Base-by-base conservation (phyloP, 768 basidiomycete genomes). In the Tricholoma flavovirens region DNA sequence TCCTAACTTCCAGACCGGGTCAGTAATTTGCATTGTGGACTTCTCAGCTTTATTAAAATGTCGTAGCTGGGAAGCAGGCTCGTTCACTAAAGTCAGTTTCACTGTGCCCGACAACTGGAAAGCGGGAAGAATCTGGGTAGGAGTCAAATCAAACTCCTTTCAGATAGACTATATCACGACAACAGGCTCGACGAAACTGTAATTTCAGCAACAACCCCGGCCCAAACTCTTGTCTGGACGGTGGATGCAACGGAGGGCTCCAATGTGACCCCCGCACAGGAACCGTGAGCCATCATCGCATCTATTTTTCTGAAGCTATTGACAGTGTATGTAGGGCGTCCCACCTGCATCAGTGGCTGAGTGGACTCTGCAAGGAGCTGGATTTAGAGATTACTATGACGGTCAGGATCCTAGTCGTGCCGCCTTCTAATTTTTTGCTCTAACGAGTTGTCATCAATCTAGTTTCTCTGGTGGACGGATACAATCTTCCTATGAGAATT, bases 321-420 rank as follows among this genome's bases (percentile, higher is more conserved):
- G 24, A 42, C 33, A 21, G 15, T 17, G 22, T 38, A 51, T 46
- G 9, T 49, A 77, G 75, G 84, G 83, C 50, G 77, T 83, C n/a
- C 85, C 86, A 30, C 88, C 88, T 42, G 86, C 82, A 10, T 78
- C 80, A 4, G 71, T 88, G 35, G 87, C 87, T 1, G 86, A 88
- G 61, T 88, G 80, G 71, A 87, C 83, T n/a, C 68, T 88, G 8
- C 60, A 72, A 60, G 75, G 64, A 1, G 63, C 67, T 42, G 75
- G 71, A 11, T 75, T 71, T 48, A 22, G 40, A 1, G 87, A 88
- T 59, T 83, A 72, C 58, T 88, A 86, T 53, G 85, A 87, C 65
- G 80, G 84, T 84, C 8, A 29, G 46, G 26, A 4, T 49, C 46
- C 8, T 24, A 24, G 21, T n/a, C 8, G 9, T 5, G 9, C 15